Evolutionary conservation across 2,329 filamentous ascomycete genomes (phyloP).

Genomic region (Zymoseptoria crescenta): DNA sequence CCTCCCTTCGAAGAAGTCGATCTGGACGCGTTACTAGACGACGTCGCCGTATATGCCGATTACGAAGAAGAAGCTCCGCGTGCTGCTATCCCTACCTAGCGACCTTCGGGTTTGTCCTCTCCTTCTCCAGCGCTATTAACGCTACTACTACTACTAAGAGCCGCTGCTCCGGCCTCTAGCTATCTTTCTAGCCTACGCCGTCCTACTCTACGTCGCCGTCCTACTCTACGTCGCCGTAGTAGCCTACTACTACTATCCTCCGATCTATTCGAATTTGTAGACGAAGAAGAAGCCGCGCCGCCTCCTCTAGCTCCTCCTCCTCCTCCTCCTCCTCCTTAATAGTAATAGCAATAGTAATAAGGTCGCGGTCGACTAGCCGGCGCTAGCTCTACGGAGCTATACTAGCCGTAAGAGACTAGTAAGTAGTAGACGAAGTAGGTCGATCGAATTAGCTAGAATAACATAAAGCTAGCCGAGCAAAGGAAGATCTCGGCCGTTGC

Average conservation of each 20-base stretch:
- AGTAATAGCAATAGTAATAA: background rate
- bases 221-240: no score
- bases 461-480: no score
- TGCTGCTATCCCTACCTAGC: background rate
- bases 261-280: background rate
- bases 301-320: no score
- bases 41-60: background rate
- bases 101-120: background rate
- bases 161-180: no score
- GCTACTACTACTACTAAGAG: background rate
- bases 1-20: no score
- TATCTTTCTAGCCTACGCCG: no score
- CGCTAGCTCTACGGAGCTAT: background rate
- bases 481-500: no score
- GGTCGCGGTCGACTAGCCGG: background rate
- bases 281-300: background rate
- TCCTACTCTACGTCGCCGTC: no score
- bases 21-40: background rate
- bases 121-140: background rate
- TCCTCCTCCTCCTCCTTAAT: background rate
- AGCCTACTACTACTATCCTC: background rate
- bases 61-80: background rate
- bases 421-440: background rate
- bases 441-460: background rate
- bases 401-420: background rate